These are phyloP conservation scores for Pseudogymnoascus sp. DNA, from an alignment of 2,329 filamentous ascomycete genomes.

Conservation along the genomic window DNA sequence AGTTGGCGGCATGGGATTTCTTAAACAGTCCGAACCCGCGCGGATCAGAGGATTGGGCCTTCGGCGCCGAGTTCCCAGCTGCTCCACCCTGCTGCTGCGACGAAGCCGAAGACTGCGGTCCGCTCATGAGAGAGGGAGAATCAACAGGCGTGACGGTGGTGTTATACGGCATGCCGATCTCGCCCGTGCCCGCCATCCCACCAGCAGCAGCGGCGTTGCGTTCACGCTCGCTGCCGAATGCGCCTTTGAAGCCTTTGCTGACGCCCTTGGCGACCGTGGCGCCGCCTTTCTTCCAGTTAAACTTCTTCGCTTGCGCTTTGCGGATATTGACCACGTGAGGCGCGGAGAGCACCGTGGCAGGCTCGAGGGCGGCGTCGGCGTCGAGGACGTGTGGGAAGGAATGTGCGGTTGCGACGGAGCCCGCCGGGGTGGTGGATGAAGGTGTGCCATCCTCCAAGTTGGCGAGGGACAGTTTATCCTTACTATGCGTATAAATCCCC, in stretches of 20 bases:
- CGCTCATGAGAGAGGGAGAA: conserved; percentile 26
- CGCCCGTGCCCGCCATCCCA: conserved; percentile 51
- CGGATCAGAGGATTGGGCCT: conserved; percentile 23
- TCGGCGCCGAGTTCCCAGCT: not conserved
- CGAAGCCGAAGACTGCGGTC: not conserved
- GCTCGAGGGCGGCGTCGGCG: not conserved
- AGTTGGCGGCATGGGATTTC: conserved; percentile 40
- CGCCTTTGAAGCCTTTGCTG: conserved; percentile 86
- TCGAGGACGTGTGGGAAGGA: conserved; percentile 25
- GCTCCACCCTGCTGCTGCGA: not conserved
- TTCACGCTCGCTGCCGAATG: conserved; percentile 63
- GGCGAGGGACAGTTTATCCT: conserved; percentile 35
- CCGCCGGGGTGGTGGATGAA: not conserved
- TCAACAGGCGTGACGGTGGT: conserved; percentile 53
- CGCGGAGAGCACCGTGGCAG: conserved; percentile 31
- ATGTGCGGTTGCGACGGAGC: conserved; percentile 22
- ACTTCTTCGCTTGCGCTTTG: conserved; percentile 85
- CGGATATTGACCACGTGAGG: conserved; percentile 94
- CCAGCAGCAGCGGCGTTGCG: conserved; percentile 34
- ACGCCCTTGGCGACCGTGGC: conserved; percentile 92
- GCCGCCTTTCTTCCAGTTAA: conserved; percentile 97
- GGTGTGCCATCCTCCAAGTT: not conserved
- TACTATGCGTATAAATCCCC: conserved; percentile 51
- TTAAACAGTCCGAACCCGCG: conserved; percentile 63
- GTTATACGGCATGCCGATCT: conserved; percentile 62